Evolutionary conservation across 2,329 filamentous ascomycete genomes (phyloP).

Genomic region (Emmonsia crescens): DNA sequence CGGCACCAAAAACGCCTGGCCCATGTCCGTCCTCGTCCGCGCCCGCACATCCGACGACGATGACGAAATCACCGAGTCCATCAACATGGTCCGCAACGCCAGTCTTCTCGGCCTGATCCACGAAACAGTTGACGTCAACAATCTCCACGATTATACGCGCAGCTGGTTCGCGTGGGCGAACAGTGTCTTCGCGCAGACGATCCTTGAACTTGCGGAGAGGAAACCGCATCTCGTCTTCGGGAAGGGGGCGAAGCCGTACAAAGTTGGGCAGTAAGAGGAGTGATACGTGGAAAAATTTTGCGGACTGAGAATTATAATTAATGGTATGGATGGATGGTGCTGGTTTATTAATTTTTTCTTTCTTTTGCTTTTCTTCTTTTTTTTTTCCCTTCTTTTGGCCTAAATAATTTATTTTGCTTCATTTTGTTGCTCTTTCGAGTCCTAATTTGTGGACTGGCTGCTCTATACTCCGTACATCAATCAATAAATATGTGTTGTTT

Average conservation of each 20-base stretch:
- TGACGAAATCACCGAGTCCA: conserved; percentile 60
- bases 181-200: conserved; percentile 85
- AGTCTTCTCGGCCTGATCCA: conserved; percentile 74
- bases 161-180: conserved; percentile 99
- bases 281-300: too few species aligned
- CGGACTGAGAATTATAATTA: background rate
- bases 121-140: conserved; percentile 80
- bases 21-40: conserved; percentile 87
- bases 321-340: too few species aligned
- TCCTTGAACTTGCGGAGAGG: conserved; percentile 76
- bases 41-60: conserved; percentile 81
- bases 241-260: conserved; percentile 36
- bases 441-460: background rate
- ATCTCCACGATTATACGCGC: conserved; percentile 59
- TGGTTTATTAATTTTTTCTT: background rate
- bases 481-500: too few species aligned
- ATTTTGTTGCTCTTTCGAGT: background rate
- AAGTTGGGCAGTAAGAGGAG: conserved; percentile 3
- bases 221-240: conserved; percentile 84
- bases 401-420: background rate
- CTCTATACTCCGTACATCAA: too few species aligned
- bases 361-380: too few species aligned
- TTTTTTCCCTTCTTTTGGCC: background rate
- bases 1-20: conserved; percentile 86
- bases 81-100: conserved; percentile 64